Conservation (phyloP, 768 basidiomycete species). For the Lactarius hengduanensis region DNA sequence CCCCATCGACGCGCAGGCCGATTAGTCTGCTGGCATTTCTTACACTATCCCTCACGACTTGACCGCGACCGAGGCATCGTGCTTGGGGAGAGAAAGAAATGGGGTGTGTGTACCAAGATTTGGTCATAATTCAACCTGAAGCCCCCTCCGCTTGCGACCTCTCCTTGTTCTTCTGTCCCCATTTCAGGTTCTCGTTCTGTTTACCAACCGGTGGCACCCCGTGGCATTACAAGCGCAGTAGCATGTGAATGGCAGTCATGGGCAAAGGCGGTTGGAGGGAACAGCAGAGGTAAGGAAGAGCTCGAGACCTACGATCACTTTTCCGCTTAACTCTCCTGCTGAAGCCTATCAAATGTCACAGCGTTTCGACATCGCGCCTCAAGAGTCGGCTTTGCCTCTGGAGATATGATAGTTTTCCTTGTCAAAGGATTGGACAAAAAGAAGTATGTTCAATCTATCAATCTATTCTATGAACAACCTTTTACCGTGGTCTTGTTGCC, state of each 20-base stretch:
- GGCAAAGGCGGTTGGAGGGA: too few species aligned
- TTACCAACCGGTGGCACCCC: neutral
- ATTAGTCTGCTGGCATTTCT: neutral
- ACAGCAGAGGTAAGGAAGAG: neutral
- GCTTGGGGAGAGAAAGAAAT: neutral
- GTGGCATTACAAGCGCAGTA: neutral
- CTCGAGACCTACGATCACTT: neutral
- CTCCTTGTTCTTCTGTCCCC: too few species aligned
- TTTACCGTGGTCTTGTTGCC: neutral
- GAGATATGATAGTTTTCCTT: neutral
- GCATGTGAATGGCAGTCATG: neutral
- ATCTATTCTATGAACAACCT: neutral
- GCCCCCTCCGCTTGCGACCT: too few species aligned
- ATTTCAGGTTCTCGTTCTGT: too few species aligned
- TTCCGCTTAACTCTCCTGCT: neutral
- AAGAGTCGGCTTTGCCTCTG: neutral
- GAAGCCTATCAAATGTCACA: neutral
- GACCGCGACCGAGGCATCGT: neutral
- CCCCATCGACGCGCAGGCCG: neutral
- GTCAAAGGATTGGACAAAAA: neutral
- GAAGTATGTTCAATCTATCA: neutral
- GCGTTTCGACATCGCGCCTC: neutral
- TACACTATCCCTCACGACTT: neutral
- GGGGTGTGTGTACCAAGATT: neutral
- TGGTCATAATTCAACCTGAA: neutral